Conservation (phyloP, 2,329 filamentous ascomycete species). For the Colletotrichum tamarilloi region DNA sequence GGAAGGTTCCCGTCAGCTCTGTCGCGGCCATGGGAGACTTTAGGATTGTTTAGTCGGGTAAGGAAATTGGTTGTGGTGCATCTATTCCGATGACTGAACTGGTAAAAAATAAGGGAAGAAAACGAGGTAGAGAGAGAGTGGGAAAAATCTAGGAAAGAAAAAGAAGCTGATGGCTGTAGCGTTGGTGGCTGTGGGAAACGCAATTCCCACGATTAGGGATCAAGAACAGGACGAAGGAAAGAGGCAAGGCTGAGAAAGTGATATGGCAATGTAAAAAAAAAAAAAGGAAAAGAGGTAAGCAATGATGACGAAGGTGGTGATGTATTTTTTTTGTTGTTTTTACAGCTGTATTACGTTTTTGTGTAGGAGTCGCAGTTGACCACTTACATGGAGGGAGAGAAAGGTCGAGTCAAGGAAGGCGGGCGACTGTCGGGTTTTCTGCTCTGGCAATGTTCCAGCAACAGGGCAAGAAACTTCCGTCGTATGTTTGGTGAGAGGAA, state of each 20-base stretch:
- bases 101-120: background rate
- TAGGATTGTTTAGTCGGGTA: background rate
- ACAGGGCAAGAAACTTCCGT: slow-evolving; percentile 24
- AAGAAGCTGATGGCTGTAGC: slow-evolving; percentile 5
- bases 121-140: background rate
- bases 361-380: slow-evolving; percentile 11
- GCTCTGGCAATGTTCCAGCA: slow-evolving; percentile 39
- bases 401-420: slow-evolving; percentile 14
- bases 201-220: background rate
- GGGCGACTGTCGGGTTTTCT: slow-evolving; percentile 28
- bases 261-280: background rate
- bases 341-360: background rate
- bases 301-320: slow-evolving; percentile 12
- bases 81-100: slow-evolving; percentile 5
- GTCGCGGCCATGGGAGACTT: slow-evolving; percentile 19
- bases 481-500: slow-evolving; percentile 30
- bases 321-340: background rate
- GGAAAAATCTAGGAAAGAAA: background rate
- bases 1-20: slow-evolving; percentile 24
- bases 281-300: background rate
- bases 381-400: slow-evolving; percentile 33
- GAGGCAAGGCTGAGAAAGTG: background rate
- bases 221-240: background rate
- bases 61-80: slow-evolving; percentile 9
- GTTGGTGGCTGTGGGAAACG: background rate